Conservation (phyloP, 768 basidiomycete species). For the Leccinum arenicola region DNA sequence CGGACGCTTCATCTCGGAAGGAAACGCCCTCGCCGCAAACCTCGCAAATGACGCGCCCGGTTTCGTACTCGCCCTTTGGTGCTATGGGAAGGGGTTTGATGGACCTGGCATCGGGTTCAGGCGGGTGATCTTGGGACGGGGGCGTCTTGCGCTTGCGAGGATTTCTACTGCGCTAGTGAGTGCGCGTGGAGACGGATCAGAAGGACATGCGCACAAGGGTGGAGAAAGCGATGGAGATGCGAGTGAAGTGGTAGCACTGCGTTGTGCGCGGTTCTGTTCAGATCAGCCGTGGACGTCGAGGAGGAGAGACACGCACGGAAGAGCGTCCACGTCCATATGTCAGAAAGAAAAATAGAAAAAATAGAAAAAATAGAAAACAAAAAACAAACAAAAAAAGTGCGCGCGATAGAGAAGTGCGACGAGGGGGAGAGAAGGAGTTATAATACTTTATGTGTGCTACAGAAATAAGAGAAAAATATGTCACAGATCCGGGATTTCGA, state of each 20-base stretch:
- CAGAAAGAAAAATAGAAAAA: slow-evolving; percentile 4
- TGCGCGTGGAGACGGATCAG: slow-evolving; percentile 17
- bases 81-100: slow-evolving; percentile 11
- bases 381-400: slow-evolving; percentile 4
- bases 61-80: slow-evolving; percentile 55
- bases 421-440: slow-evolving; percentile 27
- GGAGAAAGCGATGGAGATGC: slow-evolving; percentile 15
- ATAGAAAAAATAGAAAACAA: neutral
- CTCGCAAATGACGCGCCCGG: slow-evolving; percentile 64
- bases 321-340: slow-evolving; percentile 20
- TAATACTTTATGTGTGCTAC: slow-evolving; percentile 27
- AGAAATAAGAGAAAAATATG: slow-evolving; percentile 40
- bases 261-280: slow-evolving; percentile 5
- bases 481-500: slow-evolving; percentile 40
- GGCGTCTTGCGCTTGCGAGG: slow-evolving; percentile 41
- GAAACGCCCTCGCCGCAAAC: slow-evolving; percentile 59
- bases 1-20: slow-evolving; percentile 62
- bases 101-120: slow-evolving; percentile 13
- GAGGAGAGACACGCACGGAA: slow-evolving; percentile 17
- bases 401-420: slow-evolving; percentile 9
- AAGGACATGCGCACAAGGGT: slow-evolving; percentile 20
- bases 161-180: slow-evolving; percentile 24
- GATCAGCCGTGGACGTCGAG: slow-evolving; percentile 13
- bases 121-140: slow-evolving; percentile 22
- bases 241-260: slow-evolving; percentile 13